Percentiles rank a stretch among this genome's conserved stretches.
Conservation (phyloP, 495 filamentous ascomycete genomes). For the Lasiosphaeriaceae sp. region DNA sequence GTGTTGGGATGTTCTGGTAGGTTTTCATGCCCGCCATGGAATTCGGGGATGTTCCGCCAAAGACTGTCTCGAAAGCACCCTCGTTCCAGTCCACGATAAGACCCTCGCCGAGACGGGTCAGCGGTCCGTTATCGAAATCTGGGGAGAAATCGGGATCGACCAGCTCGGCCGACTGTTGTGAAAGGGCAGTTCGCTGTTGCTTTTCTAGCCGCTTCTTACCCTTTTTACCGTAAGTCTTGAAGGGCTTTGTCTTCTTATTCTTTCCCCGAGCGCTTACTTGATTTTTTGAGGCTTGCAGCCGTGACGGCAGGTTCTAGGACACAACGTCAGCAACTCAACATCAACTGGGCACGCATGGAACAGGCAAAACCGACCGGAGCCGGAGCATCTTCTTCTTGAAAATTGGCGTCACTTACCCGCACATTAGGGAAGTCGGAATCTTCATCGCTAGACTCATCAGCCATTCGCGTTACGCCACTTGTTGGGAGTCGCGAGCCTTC, state of each 20-base stretch:
- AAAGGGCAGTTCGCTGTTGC: conserved; percentile 23
- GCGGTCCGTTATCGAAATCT: conserved; percentile 49
- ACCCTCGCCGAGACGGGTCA: conserved; percentile 73
- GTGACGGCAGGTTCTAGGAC: conserved; percentile 7
- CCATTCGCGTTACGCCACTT: conserved; percentile 42
- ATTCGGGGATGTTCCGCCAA: conserved; percentile 47
- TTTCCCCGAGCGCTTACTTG: conserved; percentile 23
- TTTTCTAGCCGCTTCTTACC: conserved; percentile 32
- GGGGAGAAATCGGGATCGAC: conserved; percentile 13
- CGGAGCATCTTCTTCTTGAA: neutral
- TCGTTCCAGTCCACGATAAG: conserved; percentile 81
- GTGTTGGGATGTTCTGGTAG: conserved; percentile 44
- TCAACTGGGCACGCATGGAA: no score
- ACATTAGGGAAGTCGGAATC: conserved; percentile 29
- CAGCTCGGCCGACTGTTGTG: conserved; percentile 22
- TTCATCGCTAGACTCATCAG: conserved; percentile 50
- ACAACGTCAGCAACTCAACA: no score
- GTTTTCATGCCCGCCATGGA: conserved; percentile 41
- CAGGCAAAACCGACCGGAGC: neutral
- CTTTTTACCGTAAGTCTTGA: conserved; percentile 37
- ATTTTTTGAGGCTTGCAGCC: conserved; percentile 6
- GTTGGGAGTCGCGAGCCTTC: conserved; percentile 12
- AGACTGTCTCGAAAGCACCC: conserved; percentile 63
- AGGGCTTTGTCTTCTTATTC: conserved; percentile 38
- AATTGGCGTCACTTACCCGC: conserved; percentile 22